These are phyloP conservation scores for Poa pratensis DNA, from an alignment of 176 grass and related monocot genomes.

Conservation along the genomic window DNA sequence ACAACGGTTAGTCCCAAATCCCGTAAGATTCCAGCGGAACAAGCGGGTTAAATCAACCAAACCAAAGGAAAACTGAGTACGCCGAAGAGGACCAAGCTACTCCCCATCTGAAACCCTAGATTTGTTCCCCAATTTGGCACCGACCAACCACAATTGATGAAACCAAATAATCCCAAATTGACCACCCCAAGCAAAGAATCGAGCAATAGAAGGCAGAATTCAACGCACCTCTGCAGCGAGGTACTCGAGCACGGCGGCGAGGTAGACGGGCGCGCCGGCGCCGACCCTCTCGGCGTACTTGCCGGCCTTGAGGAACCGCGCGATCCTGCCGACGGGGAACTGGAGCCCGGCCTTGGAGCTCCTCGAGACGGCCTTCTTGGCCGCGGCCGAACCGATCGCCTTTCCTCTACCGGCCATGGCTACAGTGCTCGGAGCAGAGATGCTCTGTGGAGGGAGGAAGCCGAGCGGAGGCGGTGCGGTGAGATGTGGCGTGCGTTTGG, in stretches of 20 bases:
- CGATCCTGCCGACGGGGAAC: constrained; percentile 95
- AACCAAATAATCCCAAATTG: not conserved
- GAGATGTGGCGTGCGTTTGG: not conserved
- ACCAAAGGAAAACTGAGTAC: no score
- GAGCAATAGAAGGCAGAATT: not conserved
- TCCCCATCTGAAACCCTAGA: not conserved
- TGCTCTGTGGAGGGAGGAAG: not conserved
- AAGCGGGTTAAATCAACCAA: no score
- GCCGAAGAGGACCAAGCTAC: no score
- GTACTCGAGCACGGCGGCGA: constrained; percentile 96
- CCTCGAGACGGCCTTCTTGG: constrained; percentile 84
- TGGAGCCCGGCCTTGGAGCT: constrained; percentile 98
- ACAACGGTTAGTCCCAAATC: not conserved
- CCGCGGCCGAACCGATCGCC: constrained; percentile 77
- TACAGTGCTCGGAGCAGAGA: not conserved
- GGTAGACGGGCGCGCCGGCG: constrained; percentile 91
- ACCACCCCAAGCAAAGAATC: not conserved
- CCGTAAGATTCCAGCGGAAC: not conserved
- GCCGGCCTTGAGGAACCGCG: constrained; percentile 90
- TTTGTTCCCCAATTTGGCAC: not conserved
- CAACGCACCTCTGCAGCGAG: constrained; percentile 75
- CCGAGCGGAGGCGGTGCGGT: not conserved
- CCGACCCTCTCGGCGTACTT: constrained; percentile 99
- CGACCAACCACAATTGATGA: not conserved
- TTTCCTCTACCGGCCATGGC: constrained; percentile 93